These are phyloP conservation scores for Nemania diffusa DNA, from an alignment of 2,329 filamentous ascomycete species.

Conservation along the genomic window DNA sequence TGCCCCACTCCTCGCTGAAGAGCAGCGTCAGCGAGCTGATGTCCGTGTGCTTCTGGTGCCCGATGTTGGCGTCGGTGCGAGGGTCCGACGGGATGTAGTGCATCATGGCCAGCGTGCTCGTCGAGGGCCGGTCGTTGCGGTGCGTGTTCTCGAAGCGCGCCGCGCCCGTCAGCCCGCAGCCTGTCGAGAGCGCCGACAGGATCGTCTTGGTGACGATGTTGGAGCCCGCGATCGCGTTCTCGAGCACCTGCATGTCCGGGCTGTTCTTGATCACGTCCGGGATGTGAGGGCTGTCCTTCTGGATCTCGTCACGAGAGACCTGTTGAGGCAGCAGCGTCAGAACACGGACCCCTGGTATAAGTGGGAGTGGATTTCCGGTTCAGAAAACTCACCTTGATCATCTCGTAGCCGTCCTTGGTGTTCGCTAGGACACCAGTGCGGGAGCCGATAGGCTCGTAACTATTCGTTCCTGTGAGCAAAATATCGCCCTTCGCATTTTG, in stretches of 20 bases:
- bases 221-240: slow-evolving; percentile 61
- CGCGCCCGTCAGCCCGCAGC: slow-evolving; percentile 57
- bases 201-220: slow-evolving; percentile 63
- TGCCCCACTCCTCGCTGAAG: slow-evolving; percentile 66
- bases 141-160: slow-evolving; percentile 62
- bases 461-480: slow-evolving; percentile 35
- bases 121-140: slow-evolving; percentile 61
- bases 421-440: slow-evolving; percentile 59
- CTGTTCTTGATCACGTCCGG: slow-evolving; percentile 61
- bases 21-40: slow-evolving; percentile 65
- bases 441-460: slow-evolving; percentile 61
- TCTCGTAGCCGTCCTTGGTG: slow-evolving; percentile 64
- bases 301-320: slow-evolving; percentile 62
- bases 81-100: slow-evolving; percentile 62
- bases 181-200: slow-evolving; percentile 61
- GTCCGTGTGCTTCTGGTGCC: slow-evolving; percentile 68
- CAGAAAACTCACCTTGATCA: slow-evolving; percentile 56
- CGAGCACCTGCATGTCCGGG: slow-evolving; percentile 58
- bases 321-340: slow-evolving; percentile 6
- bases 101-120: slow-evolving; percentile 64
- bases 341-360: background rate
- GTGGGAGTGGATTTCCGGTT: background rate
- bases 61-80: slow-evolving; percentile 55
- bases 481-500: background rate
- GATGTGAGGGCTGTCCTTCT: slow-evolving; percentile 58